Percentiles rank a stretch among this genome's conserved stretches.
phyloP scores from a whole-genome alignment of 805 yeast genomes.

The Candida broadrunensis region DNA sequence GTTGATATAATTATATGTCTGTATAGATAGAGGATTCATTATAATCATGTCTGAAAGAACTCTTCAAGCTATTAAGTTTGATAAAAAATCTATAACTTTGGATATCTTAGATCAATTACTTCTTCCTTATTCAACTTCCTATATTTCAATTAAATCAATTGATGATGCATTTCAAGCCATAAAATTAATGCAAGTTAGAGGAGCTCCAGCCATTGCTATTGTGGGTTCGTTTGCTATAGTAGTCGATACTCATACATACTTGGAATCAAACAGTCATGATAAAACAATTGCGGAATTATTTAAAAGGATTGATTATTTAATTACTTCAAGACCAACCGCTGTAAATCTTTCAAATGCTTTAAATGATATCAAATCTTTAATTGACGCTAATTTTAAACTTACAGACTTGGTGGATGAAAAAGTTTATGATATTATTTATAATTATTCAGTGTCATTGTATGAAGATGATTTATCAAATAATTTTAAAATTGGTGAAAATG shows the following conservation, averaged over 20 bases:
- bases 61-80: slow-evolving; percentile 66
- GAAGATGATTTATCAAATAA: slow-evolving; percentile 81
- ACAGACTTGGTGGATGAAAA: slow-evolving; percentile 22
- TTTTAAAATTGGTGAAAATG: slow-evolving; percentile 73
- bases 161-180: slow-evolving; percentile 84
- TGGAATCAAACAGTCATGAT: slow-evolving; percentile 8
- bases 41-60: slow-evolving; percentile 12
- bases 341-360: slow-evolving; percentile 85
- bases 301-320: slow-evolving; percentile 58
- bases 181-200: slow-evolving; percentile 89
- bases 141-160: slow-evolving; percentile 57
- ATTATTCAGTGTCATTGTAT: slow-evolving; percentile 54
- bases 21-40: too few relatives aligned
- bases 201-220: slow-evolving; percentile 98
- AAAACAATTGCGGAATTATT: slow-evolving; percentile 33
- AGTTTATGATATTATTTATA: slow-evolving; percentile 30
- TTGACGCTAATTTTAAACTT: slow-evolving; percentile 12
- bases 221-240: slow-evolving; percentile 85
- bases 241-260: slow-evolving; percentile 51
- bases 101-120: slow-evolving; percentile 75
- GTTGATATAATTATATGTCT: too few relatives aligned
- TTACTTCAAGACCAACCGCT: slow-evolving; percentile 90
- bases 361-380: slow-evolving; percentile 41
- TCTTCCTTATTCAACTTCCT: slow-evolving; percentile 76
- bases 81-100: slow-evolving; percentile 43